Evolutionary conservation across 129 eudicot genomes (phyloP), one percentile per base, ranked within the genome.

Genomic region (Pittosporum tobira): DNA sequence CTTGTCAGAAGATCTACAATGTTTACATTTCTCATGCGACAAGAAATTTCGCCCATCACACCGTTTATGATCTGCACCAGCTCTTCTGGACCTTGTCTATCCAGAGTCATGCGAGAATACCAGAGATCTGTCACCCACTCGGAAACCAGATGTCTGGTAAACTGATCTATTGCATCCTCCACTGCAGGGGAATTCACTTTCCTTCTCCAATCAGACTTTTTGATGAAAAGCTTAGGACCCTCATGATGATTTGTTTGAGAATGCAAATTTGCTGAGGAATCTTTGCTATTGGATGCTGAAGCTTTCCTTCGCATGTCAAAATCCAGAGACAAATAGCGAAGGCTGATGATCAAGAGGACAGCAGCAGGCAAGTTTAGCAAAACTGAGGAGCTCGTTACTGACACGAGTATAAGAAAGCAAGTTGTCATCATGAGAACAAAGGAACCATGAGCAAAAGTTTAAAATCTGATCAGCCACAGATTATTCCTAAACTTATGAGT

Each of bases 121-220:
- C 99, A 93, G 46, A 93, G 88, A 84, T 84, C 93, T 23, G 96
- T 93, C 51, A 93, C 96, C 99, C 99, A 93, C 70, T 93, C 99
- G 0, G 94, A 87, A 71, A 93, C 88, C 62, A 93, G 57, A 70
- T 87, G 99, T 61, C 71, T 75, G 19, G 96, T 79, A 59, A 93
- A 93, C 57, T 84, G 91, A 63, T 93, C 99, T 31, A 93, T 75
- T 70, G 99, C 99, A 51, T 79, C 94, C 72, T 93, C 99, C 43
- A 93, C 99, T 63, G 77, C 81, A 36, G 94, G 99, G 18, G 99
- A 93, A 67, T 81, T 84, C 46, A 93, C 96, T 72, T 87, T 87
- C 49, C 48, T 67, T 76, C 82, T 93, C 99, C 99, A 93, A 24
- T 87, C 78, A 15, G 93, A 78, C 68, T 61, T 83, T 65, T 74